Base-by-base conservation (phyloP, 495 filamentous ascomycete genomes). In the Xylaria castorea region DNA sequence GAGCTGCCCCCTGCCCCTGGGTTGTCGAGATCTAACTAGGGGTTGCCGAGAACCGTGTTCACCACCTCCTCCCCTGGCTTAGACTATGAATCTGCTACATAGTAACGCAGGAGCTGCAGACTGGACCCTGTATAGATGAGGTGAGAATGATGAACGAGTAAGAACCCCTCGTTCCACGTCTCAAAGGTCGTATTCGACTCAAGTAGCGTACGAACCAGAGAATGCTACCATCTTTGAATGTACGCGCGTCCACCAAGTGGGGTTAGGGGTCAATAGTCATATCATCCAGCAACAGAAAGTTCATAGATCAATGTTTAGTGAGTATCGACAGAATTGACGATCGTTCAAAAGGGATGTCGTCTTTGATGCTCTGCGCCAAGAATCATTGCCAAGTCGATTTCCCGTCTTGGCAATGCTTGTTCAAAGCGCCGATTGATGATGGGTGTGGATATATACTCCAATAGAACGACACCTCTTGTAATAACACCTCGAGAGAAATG, bases 391-490 rank as follows among this genome's bases (percentile, higher is more conserved):
- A 79, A 78, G 77, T 68, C 77, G 75, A 65, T 58, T n/a, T 64
- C 36, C 57, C 75, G 75, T 68, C 77, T 79, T 79, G 77, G 77
- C 77, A 75, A 79, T 76, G 77, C 77, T 79, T 79, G 75, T 75
- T 68, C 27, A 55, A 30, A 40, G 30, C 46, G 5, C 30, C 22
- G 38, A 34, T n/a, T 64, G 12, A 3, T 27, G 36, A 30, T 18
- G 38, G 36, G 58, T 61, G 34, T 38, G 58, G 58, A 22, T 38
- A 22, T 30, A 57, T 57, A 57, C 53, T 32, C 27, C 53, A 57
- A 57, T 32, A 57, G 27, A 57, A 57, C 18, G 53, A 30, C 51
- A 55, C 51, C 51, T 30, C 25, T 30, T 38, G 14, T 18, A 32
- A 22, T 14, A 36, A 32, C 14, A 20, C 16, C 55, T 16, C 3